These are phyloP conservation scores for Zancudomyces culisetae DNA, from an alignment of 371 early-diverging fungal genomes.

Conservation along the genomic window DNA sequence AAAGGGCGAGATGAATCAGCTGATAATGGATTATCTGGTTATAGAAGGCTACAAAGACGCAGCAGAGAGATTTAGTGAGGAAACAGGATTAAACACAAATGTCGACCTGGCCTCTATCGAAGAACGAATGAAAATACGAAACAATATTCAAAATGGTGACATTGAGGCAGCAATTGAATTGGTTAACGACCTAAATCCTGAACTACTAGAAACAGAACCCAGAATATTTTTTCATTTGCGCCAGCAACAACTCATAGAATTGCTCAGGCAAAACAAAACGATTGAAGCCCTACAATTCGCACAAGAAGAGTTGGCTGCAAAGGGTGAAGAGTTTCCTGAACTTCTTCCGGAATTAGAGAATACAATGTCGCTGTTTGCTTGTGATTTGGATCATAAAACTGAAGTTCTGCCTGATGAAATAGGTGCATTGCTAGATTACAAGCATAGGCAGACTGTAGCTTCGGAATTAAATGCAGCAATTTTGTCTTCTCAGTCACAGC, in stretches of 20 bases:
- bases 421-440: slow-evolving; percentile 51
- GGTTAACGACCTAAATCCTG: slow-evolving; percentile 92
- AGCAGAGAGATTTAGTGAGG: slow-evolving; percentile 78
- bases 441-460: slow-evolving; percentile 81
- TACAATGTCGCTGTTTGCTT: slow-evolving; percentile 89
- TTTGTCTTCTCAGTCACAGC: slow-evolving; percentile 71
- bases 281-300: slow-evolving; percentile 84
- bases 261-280: slow-evolving; percentile 59
- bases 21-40: slow-evolving; percentile 93
- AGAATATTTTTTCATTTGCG: slow-evolving; percentile 82
- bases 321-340: slow-evolving; percentile 88
- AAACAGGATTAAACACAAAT: slow-evolving; percentile 54
- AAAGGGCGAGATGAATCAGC: slow-evolving; percentile 54
- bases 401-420: slow-evolving; percentile 37
- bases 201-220: slow-evolving; percentile 91
- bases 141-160: slow-evolving; percentile 73
- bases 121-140: slow-evolving; percentile 82
- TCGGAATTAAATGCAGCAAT: slow-evolving; percentile 87
- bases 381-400: slow-evolving; percentile 27
- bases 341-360: slow-evolving; percentile 81
- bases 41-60: slow-evolving; percentile 97
- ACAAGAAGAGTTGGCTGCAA: slow-evolving; percentile 87
- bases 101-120: slow-evolving; percentile 78
- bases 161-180: slow-evolving; percentile 83
- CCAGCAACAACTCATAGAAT: slow-evolving; percentile 87